These are phyloP conservation scores for Penicillium waksmanii DNA, from an alignment of 495 filamentous ascomycete genomes.

Conservation along the genomic window DNA sequence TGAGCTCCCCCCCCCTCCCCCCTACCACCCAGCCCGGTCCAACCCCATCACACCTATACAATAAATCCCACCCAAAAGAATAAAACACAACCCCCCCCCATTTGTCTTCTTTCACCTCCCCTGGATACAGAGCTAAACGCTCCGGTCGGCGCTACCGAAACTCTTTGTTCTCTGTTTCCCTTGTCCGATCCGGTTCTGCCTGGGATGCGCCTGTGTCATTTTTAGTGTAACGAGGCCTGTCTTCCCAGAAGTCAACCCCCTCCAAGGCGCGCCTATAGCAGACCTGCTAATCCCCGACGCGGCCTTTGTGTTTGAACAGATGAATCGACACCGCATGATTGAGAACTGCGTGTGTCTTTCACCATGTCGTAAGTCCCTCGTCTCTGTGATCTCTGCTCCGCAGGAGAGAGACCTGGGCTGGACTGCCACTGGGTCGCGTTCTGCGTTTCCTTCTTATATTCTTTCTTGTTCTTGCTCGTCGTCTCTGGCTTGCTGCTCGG, in stretches of 20 bases:
- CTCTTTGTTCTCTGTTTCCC: slow-evolving; percentile 21
- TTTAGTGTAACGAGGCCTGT: slow-evolving; percentile 45
- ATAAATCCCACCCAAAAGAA: background rate
- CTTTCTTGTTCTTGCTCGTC: background rate
- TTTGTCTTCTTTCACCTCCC: slow-evolving; percentile 18
- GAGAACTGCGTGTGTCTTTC: slow-evolving; percentile 41
- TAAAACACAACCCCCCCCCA: slow-evolving; percentile 5
- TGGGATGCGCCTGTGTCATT: slow-evolving; percentile 53
- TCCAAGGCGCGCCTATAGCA: slow-evolving; percentile 42
- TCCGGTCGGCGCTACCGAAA: slow-evolving; percentile 16
- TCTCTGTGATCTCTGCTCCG: slow-evolving; percentile 38
- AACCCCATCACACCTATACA: slow-evolving; percentile 9
- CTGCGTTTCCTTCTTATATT: background rate
- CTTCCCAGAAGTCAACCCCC: slow-evolving; percentile 38
- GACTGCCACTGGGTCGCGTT: slow-evolving; percentile 23
- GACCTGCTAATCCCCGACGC: slow-evolving; percentile 47
- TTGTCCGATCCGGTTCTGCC: slow-evolving; percentile 41
- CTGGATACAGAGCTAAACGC: slow-evolving; percentile 13
- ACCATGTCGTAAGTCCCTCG: slow-evolving; percentile 57
- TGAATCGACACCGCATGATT: slow-evolving; percentile 47
- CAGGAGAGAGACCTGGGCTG: slow-evolving; percentile 30
- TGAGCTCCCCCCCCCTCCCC: slow-evolving; percentile 16
- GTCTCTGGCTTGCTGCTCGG: slow-evolving; percentile 12
- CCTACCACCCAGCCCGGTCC: background rate
- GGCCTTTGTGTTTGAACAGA: slow-evolving; percentile 47